Conservation (phyloP, 495 filamentous ascomycete genomes). For the Trichoderma virens region DNA sequence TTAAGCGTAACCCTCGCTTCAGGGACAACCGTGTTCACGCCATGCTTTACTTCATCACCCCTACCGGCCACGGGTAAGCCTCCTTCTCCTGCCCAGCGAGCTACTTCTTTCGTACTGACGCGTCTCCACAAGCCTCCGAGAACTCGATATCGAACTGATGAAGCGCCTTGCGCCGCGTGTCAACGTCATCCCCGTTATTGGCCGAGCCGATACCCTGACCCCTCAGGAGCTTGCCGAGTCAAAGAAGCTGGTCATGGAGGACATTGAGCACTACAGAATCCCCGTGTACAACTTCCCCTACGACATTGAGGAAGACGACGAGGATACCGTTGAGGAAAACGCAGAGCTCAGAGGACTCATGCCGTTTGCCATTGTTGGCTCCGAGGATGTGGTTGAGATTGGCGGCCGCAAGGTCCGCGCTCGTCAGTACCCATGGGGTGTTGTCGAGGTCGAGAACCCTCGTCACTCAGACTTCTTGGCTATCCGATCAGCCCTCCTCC, state of each 20-base stretch:
- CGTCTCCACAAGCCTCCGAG: slow-evolving; percentile 61
- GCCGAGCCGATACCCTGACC: slow-evolving; percentile 95
- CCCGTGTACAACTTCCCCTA: slow-evolving; percentile 99
- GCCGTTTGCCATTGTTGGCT: slow-evolving; percentile 98
- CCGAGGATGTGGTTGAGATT: slow-evolving; percentile 91
- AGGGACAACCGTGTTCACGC: slow-evolving; percentile 97
- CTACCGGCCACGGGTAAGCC: slow-evolving; percentile 85
- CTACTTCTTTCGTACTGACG: slow-evolving; percentile 19
- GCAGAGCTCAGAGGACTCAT: slow-evolving; percentile 93
- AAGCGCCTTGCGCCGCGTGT: slow-evolving; percentile 96
- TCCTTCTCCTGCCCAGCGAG: background rate
- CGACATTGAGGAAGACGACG: slow-evolving; percentile 98
- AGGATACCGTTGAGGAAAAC: slow-evolving; percentile 98
- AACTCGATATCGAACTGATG: slow-evolving; percentile 99
- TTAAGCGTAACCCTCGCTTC: slow-evolving; percentile 99
- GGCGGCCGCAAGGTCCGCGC: slow-evolving; percentile 85
- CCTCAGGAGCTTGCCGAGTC: slow-evolving; percentile 95
- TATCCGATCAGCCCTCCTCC: slow-evolving; percentile 89
- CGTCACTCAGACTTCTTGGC: slow-evolving; percentile 98
- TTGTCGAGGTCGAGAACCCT: slow-evolving; percentile 98
- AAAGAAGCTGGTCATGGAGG: slow-evolving; percentile 99
- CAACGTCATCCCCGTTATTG: slow-evolving; percentile 98
- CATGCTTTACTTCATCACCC: slow-evolving; percentile 97
- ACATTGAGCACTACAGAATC: slow-evolving; percentile 99
- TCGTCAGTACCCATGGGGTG: slow-evolving; percentile 97